Evolutionary conservation across 1,284 basidiomycete genomes (phyloP).

Genomic region (Chalciporus sp.): DNA sequence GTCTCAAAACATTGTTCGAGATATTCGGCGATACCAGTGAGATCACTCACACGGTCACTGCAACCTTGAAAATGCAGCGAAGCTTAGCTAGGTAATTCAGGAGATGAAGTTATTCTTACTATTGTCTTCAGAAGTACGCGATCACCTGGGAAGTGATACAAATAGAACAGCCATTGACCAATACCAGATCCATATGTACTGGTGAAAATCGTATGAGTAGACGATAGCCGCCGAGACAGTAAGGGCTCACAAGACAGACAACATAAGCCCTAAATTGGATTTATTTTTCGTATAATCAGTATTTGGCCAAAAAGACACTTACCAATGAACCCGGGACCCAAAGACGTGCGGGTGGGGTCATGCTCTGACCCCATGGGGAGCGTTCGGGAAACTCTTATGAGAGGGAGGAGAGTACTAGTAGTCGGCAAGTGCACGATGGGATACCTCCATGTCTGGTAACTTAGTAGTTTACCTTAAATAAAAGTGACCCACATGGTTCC

Average conservation of each 20-base stretch:
- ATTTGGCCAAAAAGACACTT: neutral
- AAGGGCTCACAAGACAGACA: constrained; percentile 3
- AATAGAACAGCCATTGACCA: constrained; percentile 12
- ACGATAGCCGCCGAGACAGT: neutral
- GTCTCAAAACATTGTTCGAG: neutral
- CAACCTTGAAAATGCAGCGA: neutral
- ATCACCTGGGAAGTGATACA: constrained; percentile 6
- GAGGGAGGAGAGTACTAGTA: neutral
- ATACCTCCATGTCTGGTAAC: no score
- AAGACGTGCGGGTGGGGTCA: neutral
- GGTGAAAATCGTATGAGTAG: neutral
- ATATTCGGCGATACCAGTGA: neutral
- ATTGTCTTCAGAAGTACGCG: neutral
- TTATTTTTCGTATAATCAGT: neutral
- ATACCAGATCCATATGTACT: constrained; percentile 10
- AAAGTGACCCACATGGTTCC: no score
- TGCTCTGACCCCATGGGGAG: neutral
- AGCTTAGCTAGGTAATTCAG: neutral
- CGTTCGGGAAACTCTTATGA: no score
- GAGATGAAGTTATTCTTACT: constrained; percentile 6
- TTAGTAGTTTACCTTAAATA: no score
- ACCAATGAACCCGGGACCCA: constrained; percentile 13
- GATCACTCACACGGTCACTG: constrained; percentile 1
- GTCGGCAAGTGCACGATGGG: no score
- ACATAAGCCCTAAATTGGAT: neutral